phyloP scores from a whole-genome alignment of 2,329 filamentous ascomycete genomes.

The Chrysoporthe puriensis region DNA sequence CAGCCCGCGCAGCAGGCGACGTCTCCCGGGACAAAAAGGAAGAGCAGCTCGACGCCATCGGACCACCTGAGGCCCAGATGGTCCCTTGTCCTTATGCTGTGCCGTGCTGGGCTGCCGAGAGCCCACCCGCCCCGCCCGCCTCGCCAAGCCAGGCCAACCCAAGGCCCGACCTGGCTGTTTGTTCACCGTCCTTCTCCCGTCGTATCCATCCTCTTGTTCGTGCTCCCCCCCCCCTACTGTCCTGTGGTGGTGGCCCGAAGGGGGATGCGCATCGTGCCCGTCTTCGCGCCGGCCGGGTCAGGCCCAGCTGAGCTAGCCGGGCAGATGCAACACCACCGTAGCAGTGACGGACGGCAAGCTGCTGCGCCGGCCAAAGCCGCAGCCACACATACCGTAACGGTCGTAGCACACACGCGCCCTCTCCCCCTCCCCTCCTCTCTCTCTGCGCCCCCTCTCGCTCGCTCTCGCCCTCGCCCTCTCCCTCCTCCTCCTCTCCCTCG shows the following conservation, averaged over 20 bases:
- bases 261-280: no score
- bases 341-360: constrained; percentile 1
- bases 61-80: background rate
- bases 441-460: background rate
- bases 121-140: no score
- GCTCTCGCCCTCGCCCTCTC: background rate
- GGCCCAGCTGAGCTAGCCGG: background rate
- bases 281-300: no score
- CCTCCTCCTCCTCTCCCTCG: background rate
- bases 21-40: background rate
- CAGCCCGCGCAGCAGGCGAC: background rate
- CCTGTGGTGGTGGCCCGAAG: no score
- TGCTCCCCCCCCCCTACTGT: no score
- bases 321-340: background rate
- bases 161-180: no score
- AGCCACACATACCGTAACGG: constrained; percentile 14
- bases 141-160: no score
- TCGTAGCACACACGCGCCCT: constrained; percentile 1
- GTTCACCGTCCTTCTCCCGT: background rate
- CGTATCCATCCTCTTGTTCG: background rate
- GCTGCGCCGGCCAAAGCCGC: constrained; percentile 22
- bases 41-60: background rate
- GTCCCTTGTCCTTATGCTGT: background rate
- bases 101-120: background rate
- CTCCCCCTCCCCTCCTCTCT: background rate